phyloP scores from a whole-genome alignment of 2,329 filamentous ascomycete genomes.

The Penicillium sp. region DNA sequence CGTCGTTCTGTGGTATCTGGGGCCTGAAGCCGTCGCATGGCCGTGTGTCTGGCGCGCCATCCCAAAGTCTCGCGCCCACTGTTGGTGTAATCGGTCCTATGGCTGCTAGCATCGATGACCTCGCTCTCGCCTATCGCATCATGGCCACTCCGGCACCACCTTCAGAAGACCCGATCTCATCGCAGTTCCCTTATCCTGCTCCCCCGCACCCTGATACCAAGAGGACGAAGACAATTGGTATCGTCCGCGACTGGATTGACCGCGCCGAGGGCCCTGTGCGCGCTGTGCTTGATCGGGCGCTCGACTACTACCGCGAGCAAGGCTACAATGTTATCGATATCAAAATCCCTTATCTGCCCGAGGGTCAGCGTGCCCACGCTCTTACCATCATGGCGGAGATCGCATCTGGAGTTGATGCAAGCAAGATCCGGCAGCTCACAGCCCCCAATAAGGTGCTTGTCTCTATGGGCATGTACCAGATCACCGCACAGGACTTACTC shows the following conservation, averaged over 20 bases:
- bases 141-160: constrained; percentile 63
- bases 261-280: constrained; percentile 57
- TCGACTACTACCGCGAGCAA: constrained; percentile 46
- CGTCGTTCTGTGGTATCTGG: constrained; percentile 68
- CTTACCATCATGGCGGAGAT: constrained; percentile 69
- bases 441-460: constrained; percentile 63
- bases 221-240: constrained; percentile 57
- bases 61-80: constrained; percentile 51
- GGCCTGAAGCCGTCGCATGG: constrained; percentile 72
- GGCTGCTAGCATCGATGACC: constrained; percentile 64
- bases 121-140: constrained; percentile 71
- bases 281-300: constrained; percentile 51
- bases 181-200: constrained; percentile 51
- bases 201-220: constrained; percentile 28
- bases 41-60: constrained; percentile 54
- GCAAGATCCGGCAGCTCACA: constrained; percentile 51
- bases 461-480: constrained; percentile 51
- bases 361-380: constrained; percentile 68
- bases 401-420: constrained; percentile 42
- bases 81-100: constrained; percentile 66
- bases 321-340: constrained; percentile 41
- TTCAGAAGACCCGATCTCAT: constrained; percentile 47
- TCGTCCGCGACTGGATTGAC: constrained; percentile 61
- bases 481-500: constrained; percentile 60
- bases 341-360: constrained; percentile 50